Percentiles rank a stretch among this genome's conserved stretches.
Conservation (phyloP, 139 green algal species). For the Diplosphaera chodatii region DNA sequence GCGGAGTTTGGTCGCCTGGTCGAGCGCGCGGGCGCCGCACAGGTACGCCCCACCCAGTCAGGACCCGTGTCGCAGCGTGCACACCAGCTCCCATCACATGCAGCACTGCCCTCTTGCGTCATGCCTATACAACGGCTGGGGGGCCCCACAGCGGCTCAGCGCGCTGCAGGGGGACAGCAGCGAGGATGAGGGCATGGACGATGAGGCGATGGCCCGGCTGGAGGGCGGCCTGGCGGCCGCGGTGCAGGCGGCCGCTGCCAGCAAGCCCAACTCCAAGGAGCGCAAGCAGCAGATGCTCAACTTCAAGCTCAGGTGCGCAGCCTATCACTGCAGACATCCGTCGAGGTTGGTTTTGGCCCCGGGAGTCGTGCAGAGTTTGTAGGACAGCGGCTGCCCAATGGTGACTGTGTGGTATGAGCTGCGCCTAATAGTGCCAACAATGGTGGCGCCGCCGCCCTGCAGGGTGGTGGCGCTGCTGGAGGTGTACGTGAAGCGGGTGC, state of each 20-base stretch:
- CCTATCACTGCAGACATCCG: too few species aligned
- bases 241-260: constrained; percentile 17
- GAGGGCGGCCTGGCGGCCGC: constrained; percentile 61
- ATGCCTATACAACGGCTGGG: too few species aligned
- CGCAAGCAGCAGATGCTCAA: constrained; percentile 41
- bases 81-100: too few species aligned
- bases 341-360: too few species aligned
- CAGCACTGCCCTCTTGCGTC: too few species aligned
- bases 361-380: too few species aligned
- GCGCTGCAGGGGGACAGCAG: neutral
- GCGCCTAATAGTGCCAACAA: too few species aligned
- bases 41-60: neutral
- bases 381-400: too few species aligned
- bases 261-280: constrained; percentile 4
- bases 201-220: constrained; percentile 71
- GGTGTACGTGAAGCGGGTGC: constrained; percentile 44
- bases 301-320: constrained; percentile 44
- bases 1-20: constrained; percentile 7
- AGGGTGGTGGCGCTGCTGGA: constrained; percentile 61
- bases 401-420: too few species aligned
- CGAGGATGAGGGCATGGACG: constrained; percentile 29
- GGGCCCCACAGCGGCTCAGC: too few species aligned
- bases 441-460: too few species aligned
- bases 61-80: too few species aligned
- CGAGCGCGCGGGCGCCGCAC: neutral